phyloP scores from a whole-genome alignment of 2,329 filamentous ascomycete species.

The Exophiala alcalophila region DNA sequence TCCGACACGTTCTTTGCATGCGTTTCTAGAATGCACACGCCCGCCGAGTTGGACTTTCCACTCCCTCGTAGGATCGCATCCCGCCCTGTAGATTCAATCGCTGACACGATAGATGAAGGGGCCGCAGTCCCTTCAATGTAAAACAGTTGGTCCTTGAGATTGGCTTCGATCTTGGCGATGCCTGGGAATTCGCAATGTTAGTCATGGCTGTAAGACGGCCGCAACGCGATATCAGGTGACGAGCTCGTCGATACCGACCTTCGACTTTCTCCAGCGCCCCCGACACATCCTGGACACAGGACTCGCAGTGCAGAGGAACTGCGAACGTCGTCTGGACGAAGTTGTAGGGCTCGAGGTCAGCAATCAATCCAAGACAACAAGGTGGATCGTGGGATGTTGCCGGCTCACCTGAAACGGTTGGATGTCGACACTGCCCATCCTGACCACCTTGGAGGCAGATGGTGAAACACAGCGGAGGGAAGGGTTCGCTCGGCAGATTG shows the following conservation, averaged over 20 bases:
- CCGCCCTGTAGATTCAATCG: slow-evolving; percentile 84
- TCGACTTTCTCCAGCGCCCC: slow-evolving; percentile 70
- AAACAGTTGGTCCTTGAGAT: slow-evolving; percentile 78
- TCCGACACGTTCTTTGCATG: slow-evolving; percentile 60
- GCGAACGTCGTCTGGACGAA: slow-evolving; percentile 85
- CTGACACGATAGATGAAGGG: slow-evolving; percentile 81
- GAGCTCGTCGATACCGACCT: slow-evolving; percentile 43
- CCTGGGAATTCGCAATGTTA: slow-evolving; percentile 49
- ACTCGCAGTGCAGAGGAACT: slow-evolving; percentile 87
- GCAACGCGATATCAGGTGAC: slow-evolving; percentile 1
- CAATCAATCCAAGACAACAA: slow-evolving; percentile 21
- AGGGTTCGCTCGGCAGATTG: no score
- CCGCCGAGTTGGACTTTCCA: slow-evolving; percentile 82
- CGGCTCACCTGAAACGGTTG: slow-evolving; percentile 46
- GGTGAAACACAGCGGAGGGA: no score
- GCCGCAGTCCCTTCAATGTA: slow-evolving; percentile 83
- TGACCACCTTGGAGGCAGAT: slow-evolving; percentile 2
- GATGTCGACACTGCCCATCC: slow-evolving; percentile 35
- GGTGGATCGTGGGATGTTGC: slow-evolving; percentile 6
- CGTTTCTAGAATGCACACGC: slow-evolving; percentile 94
- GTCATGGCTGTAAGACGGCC: no score
- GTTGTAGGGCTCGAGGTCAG: slow-evolving; percentile 6
- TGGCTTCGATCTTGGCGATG: slow-evolving; percentile 77
- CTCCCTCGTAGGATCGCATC: slow-evolving; percentile 93
- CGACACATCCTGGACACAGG: slow-evolving; percentile 83